Base-by-base conservation (phyloP, 164 flowering plant genomes). In the Houttuynia cordata region DNA sequence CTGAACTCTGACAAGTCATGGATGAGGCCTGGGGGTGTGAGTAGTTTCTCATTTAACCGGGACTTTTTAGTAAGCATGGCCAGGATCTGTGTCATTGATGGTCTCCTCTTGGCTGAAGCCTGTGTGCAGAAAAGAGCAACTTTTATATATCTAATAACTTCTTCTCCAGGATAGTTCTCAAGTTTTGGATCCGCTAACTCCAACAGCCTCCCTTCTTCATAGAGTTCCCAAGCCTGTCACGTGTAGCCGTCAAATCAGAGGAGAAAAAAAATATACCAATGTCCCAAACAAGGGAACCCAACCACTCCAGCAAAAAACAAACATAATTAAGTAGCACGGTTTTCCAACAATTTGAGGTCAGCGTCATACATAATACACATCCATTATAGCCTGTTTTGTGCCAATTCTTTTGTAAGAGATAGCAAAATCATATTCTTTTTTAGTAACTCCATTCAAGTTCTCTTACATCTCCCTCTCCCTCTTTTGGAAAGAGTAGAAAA, bases 81-180 rank as follows among this genome's bases (percentile, higher is more conserved):
- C 24, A 85, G 70, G 21, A 85, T 90, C 61, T 83, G 90, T 62
- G 80, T 76, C 96, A 88, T 88, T 39, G 58, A 42, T 18, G 96
- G 96, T 66, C 96, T 75, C 58, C 83, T 70, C 64, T 20, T 76
- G 42, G 88, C 84, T 42, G 71, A 57, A 60, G 81, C 81, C 71
- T 88, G 96, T 49, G 92, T 80, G 80, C 96, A 88, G 78, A 88
- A 88, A 41, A 88, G 74, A 8, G 90, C 96, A 25, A 88, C 79
- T 74, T 82, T 88, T 49, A 85, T 74, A 75, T 71, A 81, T 63
- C 86, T 77, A 49, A 74, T 51, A 21, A 76, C 80, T 71, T 82
- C 83, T 61, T 81, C 85, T 68, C 80, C 79, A 21, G 86, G 85
- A 64, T 56, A 88, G 9, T 30, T 20, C 53, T 60, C 77, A 56